Percentiles rank a stretch among this genome's conserved stretches.
Evolutionary conservation across 257 asterid genomes (phyloP).

Genomic region (Nicotiana tabacum): DNA sequence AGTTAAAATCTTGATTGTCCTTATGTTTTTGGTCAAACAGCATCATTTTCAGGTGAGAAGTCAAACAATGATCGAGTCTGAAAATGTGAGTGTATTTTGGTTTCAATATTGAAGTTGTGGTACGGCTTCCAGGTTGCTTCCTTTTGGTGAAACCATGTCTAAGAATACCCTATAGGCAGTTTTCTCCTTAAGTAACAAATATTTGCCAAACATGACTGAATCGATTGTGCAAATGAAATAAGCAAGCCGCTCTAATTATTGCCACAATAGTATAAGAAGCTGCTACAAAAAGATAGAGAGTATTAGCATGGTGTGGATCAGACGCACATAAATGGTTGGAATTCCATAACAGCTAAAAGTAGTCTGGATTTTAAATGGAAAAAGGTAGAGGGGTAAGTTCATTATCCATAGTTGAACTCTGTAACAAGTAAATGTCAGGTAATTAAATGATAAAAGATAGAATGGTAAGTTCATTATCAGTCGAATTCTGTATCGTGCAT

Average conservation of each 20-base stretch:
- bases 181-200: background rate
- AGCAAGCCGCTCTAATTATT: background rate
- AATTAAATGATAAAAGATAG: no score
- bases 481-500: no score
- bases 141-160: no score
- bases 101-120: background rate
- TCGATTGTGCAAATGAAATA: background rate
- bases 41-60: background rate
- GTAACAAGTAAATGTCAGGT: no score
- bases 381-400: no score
- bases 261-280: background rate
- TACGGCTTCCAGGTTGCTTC: no score
- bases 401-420: no score
- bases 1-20: background rate
- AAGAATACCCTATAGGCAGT: background rate
- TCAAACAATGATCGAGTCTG: background rate
- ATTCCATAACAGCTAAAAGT: no score
- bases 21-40: background rate
- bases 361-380: no score
- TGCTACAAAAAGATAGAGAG: background rate
- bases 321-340: no score
- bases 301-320: no score
- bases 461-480: no score
- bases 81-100: background rate
- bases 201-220: background rate